Evolutionary conservation across 345 rosid species (phyloP), one percentile per base, ranked within the genome.

Genomic region (Salix caprea): DNA sequence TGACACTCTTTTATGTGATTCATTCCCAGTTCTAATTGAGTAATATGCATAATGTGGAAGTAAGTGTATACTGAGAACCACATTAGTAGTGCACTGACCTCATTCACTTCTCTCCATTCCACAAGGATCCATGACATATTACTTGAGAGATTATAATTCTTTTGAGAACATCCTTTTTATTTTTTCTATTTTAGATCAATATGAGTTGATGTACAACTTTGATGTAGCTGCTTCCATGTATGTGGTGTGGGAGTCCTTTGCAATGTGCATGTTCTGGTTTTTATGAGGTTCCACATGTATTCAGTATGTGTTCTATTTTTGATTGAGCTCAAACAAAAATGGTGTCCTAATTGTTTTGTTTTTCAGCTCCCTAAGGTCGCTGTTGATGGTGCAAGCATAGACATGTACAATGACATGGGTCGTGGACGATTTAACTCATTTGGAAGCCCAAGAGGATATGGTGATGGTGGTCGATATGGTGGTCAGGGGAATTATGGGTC

Each of bases 321-420:
- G 23, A 52, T 8, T 24, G 9, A 70, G 23, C 19, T 42, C 14
- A 2, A 10, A 48, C 34, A n/a, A 30, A 23, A 30, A 21, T 26
- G 26, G 12, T 24, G 6, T 42, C 19, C 48, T 40, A 26, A 73
- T 28, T 77, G 67, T 69, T 42, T 71, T 82, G 56, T 26, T 76
- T 62, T 78, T 74, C 89, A 94, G 98, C 91, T 94, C 54, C 93
- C 97, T 56, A 90, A 80, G 79, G 86, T 94, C 8, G 72, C 84
- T n/a, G 87, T 71, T 60, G 91, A 89, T 67, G 89, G 84, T 75
- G 90, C 83, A 76, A 81, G 79, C 46, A 78, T 40, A 40, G 86
- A 88, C 74, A 87, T 89, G 87, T 62, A 61, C 8, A 76, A 65
- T 78, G 87, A 84, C 65, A 82, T 87, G 76, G 83, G 86, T 13